Conservation (phyloP, 495 filamentous ascomycete species). For the Hypoxylon cercidicola region DNA sequence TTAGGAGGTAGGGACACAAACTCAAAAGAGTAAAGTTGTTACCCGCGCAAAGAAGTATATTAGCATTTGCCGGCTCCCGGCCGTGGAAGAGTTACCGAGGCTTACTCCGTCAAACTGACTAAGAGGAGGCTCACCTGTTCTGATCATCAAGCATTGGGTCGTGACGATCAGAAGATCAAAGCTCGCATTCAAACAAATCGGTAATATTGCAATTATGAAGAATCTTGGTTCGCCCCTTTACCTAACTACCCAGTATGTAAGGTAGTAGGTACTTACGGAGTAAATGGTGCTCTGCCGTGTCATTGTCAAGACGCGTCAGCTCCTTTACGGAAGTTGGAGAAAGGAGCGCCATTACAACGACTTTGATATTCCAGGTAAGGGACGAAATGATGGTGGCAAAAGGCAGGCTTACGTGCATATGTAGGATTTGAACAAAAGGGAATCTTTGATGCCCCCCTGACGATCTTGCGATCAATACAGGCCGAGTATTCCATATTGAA, state of each 20-base stretch:
- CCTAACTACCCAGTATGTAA: slow-evolving; percentile 33
- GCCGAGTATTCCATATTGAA: slow-evolving; percentile 15
- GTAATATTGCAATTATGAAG: slow-evolving; percentile 6
- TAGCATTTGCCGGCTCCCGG: background rate
- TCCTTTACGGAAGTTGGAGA: slow-evolving; percentile 28
- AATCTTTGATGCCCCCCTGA: too few relatives aligned
- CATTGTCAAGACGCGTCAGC: slow-evolving; percentile 29
- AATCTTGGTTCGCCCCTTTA: background rate
- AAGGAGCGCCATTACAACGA: slow-evolving; percentile 6
- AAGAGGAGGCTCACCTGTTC: slow-evolving; percentile 1
- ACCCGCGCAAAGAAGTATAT: too few relatives aligned
- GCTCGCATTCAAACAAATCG: background rate
- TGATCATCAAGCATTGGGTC: slow-evolving; percentile 1
- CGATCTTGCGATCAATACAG: slow-evolving; percentile 15
- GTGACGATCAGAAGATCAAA: slow-evolving; percentile 6
- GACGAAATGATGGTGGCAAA: slow-evolving; percentile 1
- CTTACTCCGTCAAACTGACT: slow-evolving; percentile 10
- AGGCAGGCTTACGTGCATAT: too few relatives aligned
- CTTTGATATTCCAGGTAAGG: slow-evolving; percentile 36
- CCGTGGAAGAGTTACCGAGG: slow-evolving; percentile 2
- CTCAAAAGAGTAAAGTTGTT: background rate
- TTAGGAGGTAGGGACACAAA: background rate
- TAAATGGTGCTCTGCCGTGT: slow-evolving; percentile 12
- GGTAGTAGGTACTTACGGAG: slow-evolving; percentile 17
- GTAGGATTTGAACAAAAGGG: too few relatives aligned